A percentile compares a stretch with the other conserved stretches of the same genome.
These are phyloP conservation scores for Fusarium anguioides DNA, from an alignment of 2,329 filamentous ascomycete species.

Conservation along the genomic window DNA sequence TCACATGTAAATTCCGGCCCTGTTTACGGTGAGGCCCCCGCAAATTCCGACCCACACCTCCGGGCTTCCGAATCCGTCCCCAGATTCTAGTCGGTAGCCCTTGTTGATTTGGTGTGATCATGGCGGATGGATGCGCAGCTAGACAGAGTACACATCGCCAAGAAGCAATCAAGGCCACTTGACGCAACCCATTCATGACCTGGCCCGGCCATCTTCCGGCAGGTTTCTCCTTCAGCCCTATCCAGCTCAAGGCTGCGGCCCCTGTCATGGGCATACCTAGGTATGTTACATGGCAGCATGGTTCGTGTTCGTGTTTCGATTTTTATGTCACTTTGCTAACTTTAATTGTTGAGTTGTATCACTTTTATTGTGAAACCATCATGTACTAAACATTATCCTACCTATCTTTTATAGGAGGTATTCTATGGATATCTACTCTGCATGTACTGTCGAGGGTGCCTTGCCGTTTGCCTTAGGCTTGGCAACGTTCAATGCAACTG, in stretches of 20 bases:
- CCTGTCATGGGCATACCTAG: no score
- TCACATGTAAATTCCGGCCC: conserved; percentile 28
- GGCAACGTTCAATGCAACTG: conserved; percentile 3
- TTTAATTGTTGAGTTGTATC: not conserved
- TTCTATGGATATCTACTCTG: conserved; percentile 6
- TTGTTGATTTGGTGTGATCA: conserved; percentile 18
- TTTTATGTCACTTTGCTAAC: not conserved
- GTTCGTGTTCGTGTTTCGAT: not conserved
- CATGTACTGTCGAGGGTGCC: not conserved
- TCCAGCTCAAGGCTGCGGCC: conserved; percentile 4
- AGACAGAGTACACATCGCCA: conserved; percentile 26
- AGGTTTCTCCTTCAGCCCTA: conserved; percentile 38
- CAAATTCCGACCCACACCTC: conserved; percentile 21
- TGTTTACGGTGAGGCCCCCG: conserved; percentile 15
- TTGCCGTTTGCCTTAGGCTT: conserved; percentile 33
- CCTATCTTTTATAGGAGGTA: not conserved
- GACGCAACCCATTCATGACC: conserved; percentile 23
- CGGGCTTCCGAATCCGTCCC: conserved; percentile 24
- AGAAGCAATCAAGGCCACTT: conserved; percentile 13
- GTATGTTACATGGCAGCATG: conserved; percentile 12
- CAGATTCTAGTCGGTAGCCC: conserved; percentile 16
- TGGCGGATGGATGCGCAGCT: conserved; percentile 12
- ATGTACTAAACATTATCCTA: conserved; percentile 7
- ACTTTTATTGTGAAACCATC: not conserved
- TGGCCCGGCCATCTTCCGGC: conserved; percentile 44